These are phyloP conservation scores for Podospora pseudopauciseta DNA, from an alignment of 495 filamentous ascomycete species.

Conservation along the genomic window DNA sequence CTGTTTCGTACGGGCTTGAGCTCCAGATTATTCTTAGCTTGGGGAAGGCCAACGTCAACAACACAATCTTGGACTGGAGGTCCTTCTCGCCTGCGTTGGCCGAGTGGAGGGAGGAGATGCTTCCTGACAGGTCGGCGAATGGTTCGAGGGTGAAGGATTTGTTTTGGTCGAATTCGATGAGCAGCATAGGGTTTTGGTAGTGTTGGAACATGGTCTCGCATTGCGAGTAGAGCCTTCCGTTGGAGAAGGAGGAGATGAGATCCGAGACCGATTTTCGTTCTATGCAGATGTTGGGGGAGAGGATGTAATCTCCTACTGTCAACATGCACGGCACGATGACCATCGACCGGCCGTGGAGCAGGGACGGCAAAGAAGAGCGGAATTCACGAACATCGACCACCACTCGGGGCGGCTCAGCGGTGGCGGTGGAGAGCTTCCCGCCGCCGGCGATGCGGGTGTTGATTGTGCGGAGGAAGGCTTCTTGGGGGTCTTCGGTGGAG, in stretches of 20 bases:
- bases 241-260: constrained; percentile 83
- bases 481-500: constrained; percentile 76
- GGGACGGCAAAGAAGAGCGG: constrained; percentile 83
- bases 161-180: constrained; percentile 97
- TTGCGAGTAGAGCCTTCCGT: constrained; percentile 88
- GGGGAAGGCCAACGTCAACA: constrained; percentile 91
- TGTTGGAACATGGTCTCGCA: constrained; percentile 90
- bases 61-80: constrained; percentile 85
- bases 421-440: constrained; percentile 73
- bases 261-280: constrained; percentile 93
- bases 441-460: constrained; percentile 97
- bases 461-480: constrained; percentile 88
- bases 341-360: constrained; percentile 83
- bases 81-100: constrained; percentile 59
- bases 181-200: constrained; percentile 84
- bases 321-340: constrained; percentile 88
- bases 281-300: constrained; percentile 84
- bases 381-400: constrained; percentile 97
- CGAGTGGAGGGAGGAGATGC: constrained; percentile 50
- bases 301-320: constrained; percentile 94
- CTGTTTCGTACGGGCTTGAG: constrained; percentile 88
- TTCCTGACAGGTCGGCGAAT: constrained; percentile 76
- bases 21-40: constrained; percentile 90
- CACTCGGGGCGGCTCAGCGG: constrained; percentile 84
- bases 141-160: constrained; percentile 96